Evolutionary conservation across 345 rosid genomes (phyloP), one percentile per base, ranked within the genome.

Genomic region (Geranium brycei): DNA sequence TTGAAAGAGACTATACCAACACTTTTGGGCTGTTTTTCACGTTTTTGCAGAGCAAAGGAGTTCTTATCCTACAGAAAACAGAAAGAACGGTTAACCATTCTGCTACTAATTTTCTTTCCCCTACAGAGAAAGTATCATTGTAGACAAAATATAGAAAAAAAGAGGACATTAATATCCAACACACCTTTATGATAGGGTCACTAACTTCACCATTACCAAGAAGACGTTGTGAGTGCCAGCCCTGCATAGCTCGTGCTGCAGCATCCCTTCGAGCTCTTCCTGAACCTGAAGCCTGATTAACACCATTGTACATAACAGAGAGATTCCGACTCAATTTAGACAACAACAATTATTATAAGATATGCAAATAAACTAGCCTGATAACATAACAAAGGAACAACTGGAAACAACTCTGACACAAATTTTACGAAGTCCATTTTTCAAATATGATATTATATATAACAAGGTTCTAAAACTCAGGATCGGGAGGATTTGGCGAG

Each of bases 211-310:
- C 81, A 59, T 77, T 79, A 72, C 80, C 77, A 51, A 79, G 77
- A 69, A 79, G 76, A 32, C 84, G 84, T 40, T 80, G 87, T 2
- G 87, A 79, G 64, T 82, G 89, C 89, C 93, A 87, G 68, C 93
- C 89, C 76, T 80, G 87, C 89, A 84, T 87, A 10, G 92, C 92
- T 66, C 92, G 92, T 19, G 87, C 78, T 8, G 91, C 91, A 69
- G 87, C 80, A 78, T 82, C 86, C 64, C 90, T 84, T 59, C 86
- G 75, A 56, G 83, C 81, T 61, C 93, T 73, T 62, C 85, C 85
- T 0, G 85, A 79, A 58, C 81, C 83, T 16, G 82, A 72, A 31
- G 80, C 78, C 82, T 83, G 68, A 64, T 76, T 67, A 72, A 53
- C 56, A 62, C 35, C 64, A 69, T 30, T 63, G 68, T 59, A 61